Conservation (phyloP, 495 filamentous ascomycete species). For the Baudoinia panamericana region DNA sequence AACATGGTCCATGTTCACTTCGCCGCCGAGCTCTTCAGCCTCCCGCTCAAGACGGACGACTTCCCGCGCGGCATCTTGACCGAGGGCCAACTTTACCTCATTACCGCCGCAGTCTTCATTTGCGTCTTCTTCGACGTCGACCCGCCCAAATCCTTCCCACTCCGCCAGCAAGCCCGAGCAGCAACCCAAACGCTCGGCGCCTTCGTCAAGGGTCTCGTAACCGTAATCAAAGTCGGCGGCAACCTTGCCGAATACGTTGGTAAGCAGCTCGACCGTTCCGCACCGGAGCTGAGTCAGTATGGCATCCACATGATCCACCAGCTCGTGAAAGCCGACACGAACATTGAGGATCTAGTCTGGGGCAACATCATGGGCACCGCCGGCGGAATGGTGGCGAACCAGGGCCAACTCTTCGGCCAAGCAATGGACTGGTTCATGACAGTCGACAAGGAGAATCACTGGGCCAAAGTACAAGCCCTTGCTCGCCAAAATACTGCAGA, state of each 20-base stretch:
- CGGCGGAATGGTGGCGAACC: constrained; percentile 33
- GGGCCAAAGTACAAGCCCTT: constrained; percentile 36
- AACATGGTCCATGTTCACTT: constrained; percentile 50
- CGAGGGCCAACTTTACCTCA: constrained; percentile 45
- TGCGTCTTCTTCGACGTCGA: constrained; percentile 56
- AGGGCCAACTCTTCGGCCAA: constrained; percentile 28
- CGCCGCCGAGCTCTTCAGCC: constrained; percentile 46
- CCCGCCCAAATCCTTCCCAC: constrained; percentile 47
- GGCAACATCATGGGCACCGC: constrained; percentile 32
- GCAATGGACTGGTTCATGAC: constrained; percentile 32
- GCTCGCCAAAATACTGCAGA: constrained; percentile 30
- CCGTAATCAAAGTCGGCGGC: constrained; percentile 17
- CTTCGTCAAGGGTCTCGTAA: constrained; percentile 24
- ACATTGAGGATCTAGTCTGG: constrained; percentile 26
- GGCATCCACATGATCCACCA: constrained; percentile 27
- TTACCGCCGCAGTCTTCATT: constrained; percentile 46
- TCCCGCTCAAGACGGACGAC: constrained; percentile 50
- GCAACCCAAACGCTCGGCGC: constrained; percentile 25
- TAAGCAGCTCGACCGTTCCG: constrained; percentile 20
- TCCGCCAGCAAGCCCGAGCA: constrained; percentile 39
- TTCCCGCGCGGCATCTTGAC: constrained; percentile 45
- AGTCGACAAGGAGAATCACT: constrained; percentile 34
- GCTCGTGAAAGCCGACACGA: constrained; percentile 20
- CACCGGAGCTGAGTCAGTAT: constrained; percentile 23
- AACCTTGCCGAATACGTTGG: constrained; percentile 19